Conservation (phyloP, 164 flowering plant genomes). For the Malania oleifera region DNA sequence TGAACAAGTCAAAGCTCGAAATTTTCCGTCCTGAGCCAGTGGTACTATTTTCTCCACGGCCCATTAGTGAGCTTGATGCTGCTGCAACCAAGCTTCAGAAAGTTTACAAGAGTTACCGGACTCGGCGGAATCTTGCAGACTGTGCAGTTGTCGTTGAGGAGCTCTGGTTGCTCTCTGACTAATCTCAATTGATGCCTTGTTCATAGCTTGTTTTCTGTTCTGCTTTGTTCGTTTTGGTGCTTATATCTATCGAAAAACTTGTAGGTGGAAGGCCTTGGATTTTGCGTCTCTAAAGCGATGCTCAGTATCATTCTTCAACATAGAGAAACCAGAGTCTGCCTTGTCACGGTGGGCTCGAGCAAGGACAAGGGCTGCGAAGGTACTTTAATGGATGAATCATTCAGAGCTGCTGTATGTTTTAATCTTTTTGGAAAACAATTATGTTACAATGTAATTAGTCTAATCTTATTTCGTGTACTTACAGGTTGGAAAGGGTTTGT, state of each 20-base stretch:
- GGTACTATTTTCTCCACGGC: conserved; percentile 27
- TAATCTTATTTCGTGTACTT: conserved; percentile 4
- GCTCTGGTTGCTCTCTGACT: conserved; percentile 31
- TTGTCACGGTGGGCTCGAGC: conserved; percentile 39
- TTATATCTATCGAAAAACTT: neutral
- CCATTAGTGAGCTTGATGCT: conserved; percentile 35
- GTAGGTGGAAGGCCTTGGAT: conserved; percentile 51
- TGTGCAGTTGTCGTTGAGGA: conserved; percentile 50
- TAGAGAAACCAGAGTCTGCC: conserved; percentile 37
- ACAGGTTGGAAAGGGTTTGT: conserved; percentile 50
- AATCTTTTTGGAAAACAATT: neutral
- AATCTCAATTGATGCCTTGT: neutral
- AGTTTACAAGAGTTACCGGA: conserved; percentile 45
- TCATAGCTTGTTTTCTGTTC: conserved; percentile 1
- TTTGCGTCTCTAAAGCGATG: conserved; percentile 40
- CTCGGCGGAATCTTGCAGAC: conserved; percentile 46
- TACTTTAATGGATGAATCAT: too few species aligned
- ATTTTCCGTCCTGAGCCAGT: conserved; percentile 16
- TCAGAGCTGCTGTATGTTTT: neutral
- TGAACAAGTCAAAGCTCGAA: conserved; percentile 11
- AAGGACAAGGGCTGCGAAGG: conserved; percentile 39
- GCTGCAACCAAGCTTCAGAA: conserved; percentile 45
- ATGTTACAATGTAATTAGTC: neutral
- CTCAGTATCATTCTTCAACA: conserved; percentile 33
- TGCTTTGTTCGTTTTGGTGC: neutral